Percentiles rank a stretch among this genome's conserved stretches.
phyloP scores from a whole-genome alignment of 73 alveolate genomes.

The Stentor roeselii region DNA sequence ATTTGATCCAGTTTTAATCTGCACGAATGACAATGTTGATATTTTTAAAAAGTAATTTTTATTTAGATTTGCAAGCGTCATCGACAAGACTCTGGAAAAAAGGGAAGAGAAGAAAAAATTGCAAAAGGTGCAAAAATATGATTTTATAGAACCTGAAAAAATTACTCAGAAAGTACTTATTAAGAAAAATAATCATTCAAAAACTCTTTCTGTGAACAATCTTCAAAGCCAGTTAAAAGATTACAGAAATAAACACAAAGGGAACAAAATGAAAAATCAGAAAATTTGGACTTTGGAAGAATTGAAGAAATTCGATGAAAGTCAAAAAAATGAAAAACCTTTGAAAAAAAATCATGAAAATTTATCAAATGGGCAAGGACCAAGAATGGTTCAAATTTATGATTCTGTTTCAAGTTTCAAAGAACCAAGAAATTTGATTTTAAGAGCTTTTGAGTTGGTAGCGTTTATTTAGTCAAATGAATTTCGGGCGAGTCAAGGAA shows the following conservation, averaged over 20 bases:
- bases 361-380: not conserved
- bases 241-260: not conserved
- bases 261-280: not conserved
- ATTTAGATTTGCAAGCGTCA: slow-evolving; percentile 17
- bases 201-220: not conserved
- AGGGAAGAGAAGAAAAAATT: not conserved
- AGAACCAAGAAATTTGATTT: slow-evolving; percentile 37
- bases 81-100: slow-evolving; percentile 28
- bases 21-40: slow-evolving; percentile 21
- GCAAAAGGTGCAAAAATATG: not conserved
- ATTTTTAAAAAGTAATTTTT: slow-evolving; percentile 27
- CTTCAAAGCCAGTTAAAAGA: not conserved
- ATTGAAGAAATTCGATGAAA: not conserved
- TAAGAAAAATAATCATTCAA: not conserved
- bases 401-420: slow-evolving; percentile 32
- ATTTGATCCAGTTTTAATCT: not conserved
- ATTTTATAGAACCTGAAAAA: not conserved
- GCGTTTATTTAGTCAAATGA: slow-evolving; percentile 56
- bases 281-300: not conserved
- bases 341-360: slow-evolving; percentile 16
- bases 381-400: not conserved
- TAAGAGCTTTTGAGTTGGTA: slow-evolving; percentile 45
- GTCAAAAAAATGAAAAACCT: not conserved
- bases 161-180: not conserved
- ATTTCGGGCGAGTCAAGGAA: slow-evolving; percentile 74